Percentiles rank a stretch among this genome's conserved stretches.
Evolutionary conservation across 129 eudicot species (phyloP).

Genomic region (Solidago caesia): DNA sequence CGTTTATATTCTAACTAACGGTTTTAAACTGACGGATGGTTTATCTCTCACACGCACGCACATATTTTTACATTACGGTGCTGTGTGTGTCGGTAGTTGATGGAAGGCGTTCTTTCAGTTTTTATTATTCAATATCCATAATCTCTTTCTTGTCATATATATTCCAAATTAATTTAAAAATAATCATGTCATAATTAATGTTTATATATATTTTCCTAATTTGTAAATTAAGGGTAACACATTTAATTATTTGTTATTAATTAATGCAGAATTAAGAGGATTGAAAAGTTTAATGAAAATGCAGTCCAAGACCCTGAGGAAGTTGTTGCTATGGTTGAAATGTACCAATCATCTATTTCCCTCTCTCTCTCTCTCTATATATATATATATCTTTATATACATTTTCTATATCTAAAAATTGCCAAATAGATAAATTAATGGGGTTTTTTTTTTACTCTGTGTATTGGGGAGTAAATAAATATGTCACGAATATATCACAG

Average conservation of each 20-base stretch:
- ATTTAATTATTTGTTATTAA: background rate
- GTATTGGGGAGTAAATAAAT: background rate
- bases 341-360: slow-evolving; percentile 17
- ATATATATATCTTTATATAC: background rate
- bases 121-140: background rate
- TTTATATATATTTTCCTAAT: background rate
- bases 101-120: slow-evolving; percentile 13
- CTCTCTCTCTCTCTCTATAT: slow-evolving; percentile 3
- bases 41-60: slow-evolving; percentile 29
- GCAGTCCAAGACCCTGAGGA: slow-evolving; percentile 42
- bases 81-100: background rate
- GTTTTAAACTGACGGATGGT: slow-evolving; percentile 20
- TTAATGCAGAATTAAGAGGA: slow-evolving; percentile 30
- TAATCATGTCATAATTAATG: no score
- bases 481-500: slow-evolving; percentile 5
- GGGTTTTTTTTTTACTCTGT: no score
- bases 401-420: background rate
- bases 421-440: background rate
- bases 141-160: no score
- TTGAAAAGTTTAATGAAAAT: slow-evolving; percentile 32
- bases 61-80: background rate
- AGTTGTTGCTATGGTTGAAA: slow-evolving; percentile 40
- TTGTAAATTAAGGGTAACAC: background rate
- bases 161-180: no score
- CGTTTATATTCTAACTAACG: slow-evolving; percentile 6